Evolutionary conservation across 2,329 filamentous ascomycete species (phyloP), one percentile per base, ranked within the genome.

Genomic region (Metarhizium anisopliae): DNA sequence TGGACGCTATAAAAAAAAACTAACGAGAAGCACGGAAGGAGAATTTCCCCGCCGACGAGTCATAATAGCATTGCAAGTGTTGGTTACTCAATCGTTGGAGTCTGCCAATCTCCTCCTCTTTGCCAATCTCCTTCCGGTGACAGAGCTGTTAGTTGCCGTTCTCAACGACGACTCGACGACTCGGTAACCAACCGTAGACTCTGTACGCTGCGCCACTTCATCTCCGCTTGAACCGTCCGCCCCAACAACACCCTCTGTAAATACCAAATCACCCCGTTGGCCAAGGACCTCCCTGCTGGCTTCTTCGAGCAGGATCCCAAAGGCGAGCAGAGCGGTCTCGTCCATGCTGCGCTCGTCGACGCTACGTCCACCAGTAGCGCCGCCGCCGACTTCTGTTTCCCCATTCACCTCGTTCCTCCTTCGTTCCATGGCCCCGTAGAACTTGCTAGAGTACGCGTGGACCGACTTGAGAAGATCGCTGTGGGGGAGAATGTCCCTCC

Each of bases 241-340:
- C 20, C 47, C 56, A 20, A 36, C 32, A 53, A 51, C 16, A 2
- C 76, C 79, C 66, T 91, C 87, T 0, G 85, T 83, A 64, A 93
- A 87, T 1, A 87, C 85, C 51, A 90, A 68, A 68, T 90, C 85
- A 25, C 88, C 89, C 13, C 75, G 80, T 55, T 76, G 72, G 4
- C 86, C 87, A 20, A 92, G 71, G 6, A 76, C 68, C 50, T 84
- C 80, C 45, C 77, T 75, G 16, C 80, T 77, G 2, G 82, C 80
- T 69, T 93, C 89, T 70, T 93, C 88, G 47, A 92, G 72, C 56
- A 93, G 69, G 51, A 93, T 83, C 1, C 88, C 87, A 63, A 93
- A 76, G 1, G 88, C 87, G 54, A 93, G 72, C 56, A 93, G 74
- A 4, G 88, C 88, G 14, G 87, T 90, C 72, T 90, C 89, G 65